Conservation (phyloP, 2,329 filamentous ascomycete genomes). For the Cercospora sesami region DNA sequence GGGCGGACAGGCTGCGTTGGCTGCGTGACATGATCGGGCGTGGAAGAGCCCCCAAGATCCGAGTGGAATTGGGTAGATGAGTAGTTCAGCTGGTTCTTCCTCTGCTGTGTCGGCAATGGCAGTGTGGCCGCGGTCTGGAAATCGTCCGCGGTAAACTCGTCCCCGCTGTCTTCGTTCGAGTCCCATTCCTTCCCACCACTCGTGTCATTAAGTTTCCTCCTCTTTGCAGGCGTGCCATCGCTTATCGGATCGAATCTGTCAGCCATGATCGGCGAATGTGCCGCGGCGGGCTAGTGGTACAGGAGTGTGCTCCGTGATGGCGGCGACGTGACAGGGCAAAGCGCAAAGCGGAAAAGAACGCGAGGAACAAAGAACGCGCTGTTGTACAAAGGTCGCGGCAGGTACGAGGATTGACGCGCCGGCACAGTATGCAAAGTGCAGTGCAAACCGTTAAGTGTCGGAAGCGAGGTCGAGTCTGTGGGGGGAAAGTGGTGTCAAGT, state of each 20-base stretch:
- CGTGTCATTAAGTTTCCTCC: conserved; percentile 33
- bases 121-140: conserved; percentile 50
- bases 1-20: conserved; percentile 44
- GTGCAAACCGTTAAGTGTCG: neutral
- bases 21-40: conserved; percentile 49
- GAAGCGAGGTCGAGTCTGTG: neutral
- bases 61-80: conserved; percentile 27
- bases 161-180: conserved; percentile 49
- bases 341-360: conserved; percentile 12
- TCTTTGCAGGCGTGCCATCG: conserved; percentile 38
- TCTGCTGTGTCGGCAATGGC: conserved; percentile 31
- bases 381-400: neutral
- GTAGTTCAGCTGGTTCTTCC: conserved; percentile 27
- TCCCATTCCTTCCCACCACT: conserved; percentile 31
- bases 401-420: neutral
- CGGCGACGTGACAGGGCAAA: conserved; percentile 9
- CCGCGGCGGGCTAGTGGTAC: conserved; percentile 10
- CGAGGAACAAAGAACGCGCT: conserved; percentile 8
- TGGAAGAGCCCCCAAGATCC: conserved; percentile 23
- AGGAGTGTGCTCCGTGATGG: conserved; percentile 6
- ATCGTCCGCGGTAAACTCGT: conserved; percentile 53
- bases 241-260: conserved; percentile 39
- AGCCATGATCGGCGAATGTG: conserved; percentile 28
- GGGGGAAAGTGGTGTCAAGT: neutral
- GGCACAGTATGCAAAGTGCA: neutral